These are phyloP conservation scores for Pseudoturritis turrita DNA, from an alignment of 345 rosid species.

Conservation along the genomic window DNA sequence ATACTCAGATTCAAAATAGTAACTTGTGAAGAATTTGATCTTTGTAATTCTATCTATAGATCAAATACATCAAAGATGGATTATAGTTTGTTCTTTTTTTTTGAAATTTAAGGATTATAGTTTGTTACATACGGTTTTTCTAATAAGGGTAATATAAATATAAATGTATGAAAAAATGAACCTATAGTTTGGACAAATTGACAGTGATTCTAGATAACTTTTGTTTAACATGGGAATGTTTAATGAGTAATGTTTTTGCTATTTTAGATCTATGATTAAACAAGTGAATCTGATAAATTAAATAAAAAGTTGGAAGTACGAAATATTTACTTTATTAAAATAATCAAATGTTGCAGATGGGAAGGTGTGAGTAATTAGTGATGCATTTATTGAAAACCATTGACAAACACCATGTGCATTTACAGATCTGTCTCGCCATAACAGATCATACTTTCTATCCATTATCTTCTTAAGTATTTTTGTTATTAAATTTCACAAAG, in stretches of 20 bases:
- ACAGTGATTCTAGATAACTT: constrained; percentile 1
- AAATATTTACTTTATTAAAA: background rate
- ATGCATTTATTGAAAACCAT: constrained; percentile 15
- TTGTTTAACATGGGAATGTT: constrained; percentile 13
- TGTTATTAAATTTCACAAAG: background rate
- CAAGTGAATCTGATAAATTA: background rate
- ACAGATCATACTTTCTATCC: background rate
- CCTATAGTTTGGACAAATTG: background rate
- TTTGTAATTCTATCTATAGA: background rate
- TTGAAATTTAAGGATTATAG: no score
- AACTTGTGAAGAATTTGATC: background rate
- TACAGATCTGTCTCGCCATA: constrained; percentile 2
- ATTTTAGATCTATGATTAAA: background rate
- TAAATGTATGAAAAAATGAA: no score
- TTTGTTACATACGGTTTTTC: background rate
- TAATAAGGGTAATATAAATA: no score
- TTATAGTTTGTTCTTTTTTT: background rate
- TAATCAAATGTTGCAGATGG: constrained; percentile 13
- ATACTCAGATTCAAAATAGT: no score
- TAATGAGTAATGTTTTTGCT: background rate
- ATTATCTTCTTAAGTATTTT: background rate
- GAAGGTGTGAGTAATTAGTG: constrained; percentile 14
- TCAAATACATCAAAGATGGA: background rate
- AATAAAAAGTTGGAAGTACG: background rate
- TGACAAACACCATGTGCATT: constrained; percentile 18